phyloP scores from a whole-genome alignment of 768 basidiomycete species.

The Dioszegia aurantiaca region DNA sequence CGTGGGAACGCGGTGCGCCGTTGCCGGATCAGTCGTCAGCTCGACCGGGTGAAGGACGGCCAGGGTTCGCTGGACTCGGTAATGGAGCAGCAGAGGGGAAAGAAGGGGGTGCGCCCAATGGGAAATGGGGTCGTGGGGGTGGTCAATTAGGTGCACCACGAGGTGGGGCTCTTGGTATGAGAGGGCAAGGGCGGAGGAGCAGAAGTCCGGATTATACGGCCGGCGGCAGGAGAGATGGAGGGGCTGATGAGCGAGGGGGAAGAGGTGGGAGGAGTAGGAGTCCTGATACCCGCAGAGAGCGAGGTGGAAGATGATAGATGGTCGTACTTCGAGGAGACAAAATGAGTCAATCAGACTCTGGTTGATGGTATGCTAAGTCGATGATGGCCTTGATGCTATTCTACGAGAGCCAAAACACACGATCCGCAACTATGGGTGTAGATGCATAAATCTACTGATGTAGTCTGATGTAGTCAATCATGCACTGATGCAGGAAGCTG shows the following conservation, averaged over 20 bases:
- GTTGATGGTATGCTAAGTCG: too few species aligned
- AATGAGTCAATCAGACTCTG: too few species aligned
- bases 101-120: not conserved
- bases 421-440: too few species aligned
- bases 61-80: too few species aligned
- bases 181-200: slow-evolving; percentile 8
- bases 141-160: slow-evolving; percentile 7
- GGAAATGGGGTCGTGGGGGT: slow-evolving; percentile 6
- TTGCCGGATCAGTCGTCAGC: slow-evolving; percentile 4
- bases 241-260: slow-evolving; percentile 10
- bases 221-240: slow-evolving; percentile 6
- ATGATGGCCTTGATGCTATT: too few species aligned
- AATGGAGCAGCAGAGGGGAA: not conserved
- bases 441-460: too few species aligned
- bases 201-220: slow-evolving; percentile 17
- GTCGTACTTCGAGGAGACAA: too few species aligned
- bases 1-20: slow-evolving; percentile 7
- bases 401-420: too few species aligned
- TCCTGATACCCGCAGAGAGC: not conserved
- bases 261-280: slow-evolving; percentile 15
- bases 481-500: slow-evolving; percentile 5
- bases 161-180: slow-evolving; percentile 5
- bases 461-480: too few species aligned
- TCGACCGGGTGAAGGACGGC: not conserved
- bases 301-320: too few species aligned